These are phyloP conservation scores for Hanseniaspora gamundiae DNA, from an alignment of 1,139 yeast genomes.

Conservation along the genomic window DNA sequence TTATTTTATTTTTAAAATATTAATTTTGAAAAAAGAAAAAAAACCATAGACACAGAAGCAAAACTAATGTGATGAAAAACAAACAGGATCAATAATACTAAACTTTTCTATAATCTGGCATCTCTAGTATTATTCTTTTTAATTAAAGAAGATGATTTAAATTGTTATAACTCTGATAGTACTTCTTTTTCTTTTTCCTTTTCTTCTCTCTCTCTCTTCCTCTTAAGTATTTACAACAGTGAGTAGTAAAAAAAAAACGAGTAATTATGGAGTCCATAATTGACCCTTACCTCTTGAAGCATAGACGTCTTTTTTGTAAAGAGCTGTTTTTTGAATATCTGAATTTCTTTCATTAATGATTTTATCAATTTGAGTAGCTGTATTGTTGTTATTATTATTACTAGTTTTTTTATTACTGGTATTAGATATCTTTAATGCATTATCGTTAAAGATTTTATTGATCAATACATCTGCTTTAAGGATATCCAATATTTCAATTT, in stretches of 20 bases:
- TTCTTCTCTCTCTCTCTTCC: too few species aligned
- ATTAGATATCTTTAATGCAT: neutral
- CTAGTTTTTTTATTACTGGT: neutral
- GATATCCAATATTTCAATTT: neutral
- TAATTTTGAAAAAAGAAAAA: neutral
- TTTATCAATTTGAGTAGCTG: neutral
- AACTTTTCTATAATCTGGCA: slow-evolving; percentile 7
- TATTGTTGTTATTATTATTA: neutral
- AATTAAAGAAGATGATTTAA: neutral
- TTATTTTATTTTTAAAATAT: neutral
- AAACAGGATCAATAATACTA: slow-evolving; percentile 1
- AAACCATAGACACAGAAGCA: neutral
- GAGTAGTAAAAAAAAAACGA: too few species aligned
- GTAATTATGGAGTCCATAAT: slow-evolving; percentile 19
- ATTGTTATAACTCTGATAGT: neutral
- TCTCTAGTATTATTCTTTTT: slow-evolving; percentile 8
- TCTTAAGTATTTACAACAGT: too few species aligned
- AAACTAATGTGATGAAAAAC: slow-evolving; percentile 1
- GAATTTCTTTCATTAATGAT: neutral
- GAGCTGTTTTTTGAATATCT: slow-evolving; percentile 11
- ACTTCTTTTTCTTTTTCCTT: too few species aligned
- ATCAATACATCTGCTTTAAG: neutral
- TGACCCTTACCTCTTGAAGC: slow-evolving; percentile 23
- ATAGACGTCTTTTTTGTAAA: slow-evolving; percentile 19
- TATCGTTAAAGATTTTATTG: neutral